Conservation (phyloP, 345 rosid genomes). For the Limnanthes douglasii region DNA sequence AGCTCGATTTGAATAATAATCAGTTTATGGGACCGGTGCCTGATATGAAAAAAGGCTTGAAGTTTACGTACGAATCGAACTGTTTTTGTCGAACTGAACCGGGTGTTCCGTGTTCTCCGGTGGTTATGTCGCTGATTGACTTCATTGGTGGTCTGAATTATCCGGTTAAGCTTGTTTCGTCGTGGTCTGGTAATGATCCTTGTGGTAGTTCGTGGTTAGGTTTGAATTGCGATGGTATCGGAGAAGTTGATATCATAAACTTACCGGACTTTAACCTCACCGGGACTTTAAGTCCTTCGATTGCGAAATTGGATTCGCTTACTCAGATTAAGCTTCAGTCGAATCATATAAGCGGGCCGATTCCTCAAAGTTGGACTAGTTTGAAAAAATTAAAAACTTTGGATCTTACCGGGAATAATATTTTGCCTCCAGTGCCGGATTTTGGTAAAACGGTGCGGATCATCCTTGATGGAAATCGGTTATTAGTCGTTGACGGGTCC, state of each 20-base stretch:
- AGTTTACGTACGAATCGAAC: constrained; percentile 26
- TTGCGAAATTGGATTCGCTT: constrained; percentile 32
- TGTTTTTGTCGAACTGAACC: constrained; percentile 32
- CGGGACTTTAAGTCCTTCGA: constrained; percentile 52
- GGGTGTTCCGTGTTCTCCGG: constrained; percentile 34
- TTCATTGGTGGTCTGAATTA: constrained; percentile 46
- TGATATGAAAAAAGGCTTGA: no score
- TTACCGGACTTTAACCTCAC: constrained; percentile 34
- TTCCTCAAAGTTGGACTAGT: constrained; percentile 47
- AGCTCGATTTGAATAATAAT: constrained; percentile 54
- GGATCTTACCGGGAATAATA: constrained; percentile 44
- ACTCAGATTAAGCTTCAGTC: constrained; percentile 24
- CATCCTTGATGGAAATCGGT: constrained; percentile 25
- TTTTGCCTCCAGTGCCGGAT: constrained; percentile 42
- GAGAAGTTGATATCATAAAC: constrained; percentile 18
- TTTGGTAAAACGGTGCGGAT: constrained; percentile 21
- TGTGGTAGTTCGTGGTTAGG: constrained; percentile 49
- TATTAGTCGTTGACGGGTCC: constrained; percentile 9
- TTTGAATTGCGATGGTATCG: constrained; percentile 15
- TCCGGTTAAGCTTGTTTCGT: constrained; percentile 32
- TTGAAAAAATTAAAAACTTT: constrained; percentile 31
- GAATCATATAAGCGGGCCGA: constrained; percentile 28
- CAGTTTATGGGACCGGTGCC: constrained; percentile 66
- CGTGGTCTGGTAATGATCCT: constrained; percentile 56
- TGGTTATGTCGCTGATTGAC: constrained; percentile 46